Evolutionary conservation across 116 monocot species (phyloP).

Genomic region (Papilionanthe hybrid): DNA sequence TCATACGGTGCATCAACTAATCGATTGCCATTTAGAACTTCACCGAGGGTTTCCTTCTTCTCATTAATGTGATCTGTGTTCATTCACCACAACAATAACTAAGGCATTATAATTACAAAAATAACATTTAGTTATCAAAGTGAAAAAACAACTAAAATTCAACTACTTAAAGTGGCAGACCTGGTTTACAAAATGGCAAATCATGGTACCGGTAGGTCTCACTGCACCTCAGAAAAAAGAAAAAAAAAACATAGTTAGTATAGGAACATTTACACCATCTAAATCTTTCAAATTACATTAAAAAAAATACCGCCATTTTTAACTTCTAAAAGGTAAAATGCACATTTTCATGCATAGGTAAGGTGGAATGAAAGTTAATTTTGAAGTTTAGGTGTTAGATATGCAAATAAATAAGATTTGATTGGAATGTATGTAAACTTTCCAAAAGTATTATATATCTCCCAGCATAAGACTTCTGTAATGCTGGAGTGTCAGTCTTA

Average conservation of each 20-base stretch:
- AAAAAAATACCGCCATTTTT: too few species aligned
- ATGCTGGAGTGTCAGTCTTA: not conserved
- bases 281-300: too few species aligned
- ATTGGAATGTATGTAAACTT: too few species aligned
- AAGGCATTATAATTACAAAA: not conserved
- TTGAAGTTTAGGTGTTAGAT: too few species aligned
- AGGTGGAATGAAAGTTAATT: too few species aligned
- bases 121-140: not conserved
- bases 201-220: conserved; percentile 77
- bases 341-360: too few species aligned
- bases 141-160: not conserved
- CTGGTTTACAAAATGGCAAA: conserved; percentile 69
- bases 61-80: conserved; percentile 45
- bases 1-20: conserved; percentile 68
- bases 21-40: conserved; percentile 72
- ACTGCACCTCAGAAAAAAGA: conserved; percentile 36
- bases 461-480: not conserved
- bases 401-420: too few species aligned
- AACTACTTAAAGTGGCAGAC: conserved; percentile 14
- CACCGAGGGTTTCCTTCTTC: conserved; percentile 72
- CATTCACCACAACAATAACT: conserved; percentile 8
- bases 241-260: not conserved
- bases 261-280: not conserved
- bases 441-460: too few species aligned
- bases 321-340: too few species aligned